These are phyloP conservation scores for Eucalyptus dawsonii DNA, from an alignment of 345 rosid species.

Conservation along the genomic window DNA sequence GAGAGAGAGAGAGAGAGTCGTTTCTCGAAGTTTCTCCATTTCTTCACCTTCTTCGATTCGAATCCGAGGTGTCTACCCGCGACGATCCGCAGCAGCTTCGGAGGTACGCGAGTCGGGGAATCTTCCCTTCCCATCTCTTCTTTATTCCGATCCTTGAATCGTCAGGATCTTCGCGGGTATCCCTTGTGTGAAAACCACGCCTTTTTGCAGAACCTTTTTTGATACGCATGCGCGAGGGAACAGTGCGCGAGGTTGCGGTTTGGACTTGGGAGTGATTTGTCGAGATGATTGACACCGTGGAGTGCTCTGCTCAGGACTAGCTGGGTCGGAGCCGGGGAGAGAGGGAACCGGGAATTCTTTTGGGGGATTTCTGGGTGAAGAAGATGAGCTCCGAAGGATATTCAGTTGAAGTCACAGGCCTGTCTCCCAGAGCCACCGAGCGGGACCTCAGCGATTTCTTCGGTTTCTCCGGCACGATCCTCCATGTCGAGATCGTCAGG, in stretches of 20 bases:
- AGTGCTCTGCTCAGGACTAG: background rate
- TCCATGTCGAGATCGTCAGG: slow-evolving; percentile 54
- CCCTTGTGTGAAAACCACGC: background rate
- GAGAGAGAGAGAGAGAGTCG: background rate
- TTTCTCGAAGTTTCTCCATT: background rate
- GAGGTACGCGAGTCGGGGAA: background rate
- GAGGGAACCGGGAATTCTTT: background rate
- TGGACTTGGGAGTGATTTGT: background rate
- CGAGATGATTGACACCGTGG: background rate
- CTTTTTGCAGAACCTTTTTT: background rate
- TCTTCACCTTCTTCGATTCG: background rate
- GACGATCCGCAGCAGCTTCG: background rate
- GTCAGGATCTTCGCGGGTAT: background rate
- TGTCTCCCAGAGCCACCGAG: slow-evolving; percentile 58
- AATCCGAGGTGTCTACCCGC: background rate
- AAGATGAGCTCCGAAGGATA: slow-evolving; percentile 45
- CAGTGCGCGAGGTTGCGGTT: background rate
- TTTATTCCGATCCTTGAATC: background rate
- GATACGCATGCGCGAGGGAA: background rate
- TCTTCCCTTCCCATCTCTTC: background rate
- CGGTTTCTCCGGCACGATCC: slow-evolving; percentile 54
- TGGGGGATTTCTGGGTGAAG: background rate
- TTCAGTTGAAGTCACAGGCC: slow-evolving; percentile 56
- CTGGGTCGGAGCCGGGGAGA: background rate
- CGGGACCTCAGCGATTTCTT: slow-evolving; percentile 57